Conservation (phyloP, 176 grass and related monocot genomes). For the Ananas comosus region DNA sequence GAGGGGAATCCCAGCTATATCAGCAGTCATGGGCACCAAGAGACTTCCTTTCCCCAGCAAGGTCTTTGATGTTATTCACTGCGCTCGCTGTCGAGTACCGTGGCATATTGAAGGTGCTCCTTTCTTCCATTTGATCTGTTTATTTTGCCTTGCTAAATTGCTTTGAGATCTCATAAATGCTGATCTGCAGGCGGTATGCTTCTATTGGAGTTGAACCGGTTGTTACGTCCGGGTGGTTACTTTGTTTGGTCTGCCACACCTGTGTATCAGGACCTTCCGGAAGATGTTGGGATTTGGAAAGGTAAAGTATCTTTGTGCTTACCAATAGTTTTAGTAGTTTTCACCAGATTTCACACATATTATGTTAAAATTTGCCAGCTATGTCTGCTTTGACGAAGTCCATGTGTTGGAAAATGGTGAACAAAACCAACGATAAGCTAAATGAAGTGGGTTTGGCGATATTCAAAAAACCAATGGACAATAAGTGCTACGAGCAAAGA, state of each 20-base stretch:
- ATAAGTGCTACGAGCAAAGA: conserved; percentile 91
- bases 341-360: neutral
- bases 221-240: conserved; percentile 92
- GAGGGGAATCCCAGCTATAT: conserved; percentile 97
- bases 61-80: conserved; percentile 95
- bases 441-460: conserved; percentile 89
- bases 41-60: conserved; percentile 84
- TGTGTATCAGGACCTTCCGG: conserved; percentile 79
- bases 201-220: conserved; percentile 86
- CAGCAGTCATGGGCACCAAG: conserved; percentile 97
- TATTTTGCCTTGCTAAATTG: conserved; percentile 18
- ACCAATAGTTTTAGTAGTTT: neutral
- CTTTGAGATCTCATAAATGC: conserved; percentile 9
- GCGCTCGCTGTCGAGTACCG: conserved; percentile 85
- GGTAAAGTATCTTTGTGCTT: conserved; percentile 32
- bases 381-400: conserved; percentile 84
- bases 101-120: conserved; percentile 90
- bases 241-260: conserved; percentile 98
- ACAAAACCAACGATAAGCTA: conserved; percentile 63
- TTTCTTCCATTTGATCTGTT: conserved; percentile 12
- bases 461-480: conserved; percentile 86
- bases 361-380: conserved; percentile 25
- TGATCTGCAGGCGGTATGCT: conserved; percentile 73
- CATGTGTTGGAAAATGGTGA: conserved; percentile 97
- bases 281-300: conserved; percentile 89